Evolutionary conservation across 768 basidiomycete species (phyloP).

Genomic region (Termitomyces sp.): DNA sequence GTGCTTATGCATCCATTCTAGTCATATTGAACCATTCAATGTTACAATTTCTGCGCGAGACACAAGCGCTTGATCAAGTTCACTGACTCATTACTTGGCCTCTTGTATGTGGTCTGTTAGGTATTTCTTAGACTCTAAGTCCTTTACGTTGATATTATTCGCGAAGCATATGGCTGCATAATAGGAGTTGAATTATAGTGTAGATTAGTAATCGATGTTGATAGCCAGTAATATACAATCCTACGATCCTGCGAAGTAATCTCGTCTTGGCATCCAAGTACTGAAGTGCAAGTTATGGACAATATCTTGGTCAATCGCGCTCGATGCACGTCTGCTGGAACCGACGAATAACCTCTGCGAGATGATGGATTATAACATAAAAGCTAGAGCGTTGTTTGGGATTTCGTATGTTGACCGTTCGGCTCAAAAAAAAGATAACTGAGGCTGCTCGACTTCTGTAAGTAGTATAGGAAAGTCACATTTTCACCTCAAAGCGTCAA

Average conservation of each 20-base stretch:
- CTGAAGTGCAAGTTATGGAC: too few species aligned
- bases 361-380: too few species aligned
- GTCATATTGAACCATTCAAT: conserved; percentile 20
- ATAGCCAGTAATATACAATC: neutral
- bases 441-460: neutral
- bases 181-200: neutral
- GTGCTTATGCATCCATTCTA: neutral
- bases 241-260: neutral
- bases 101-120: neutral
- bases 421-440: too few species aligned
- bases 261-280: neutral
- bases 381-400: neutral
- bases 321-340: neutral
- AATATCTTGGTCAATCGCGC: too few species aligned
- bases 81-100: neutral
- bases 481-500: neutral
- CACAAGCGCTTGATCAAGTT: neutral
- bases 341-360: neutral
- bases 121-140: neutral
- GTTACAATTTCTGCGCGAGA: conserved; percentile 11
- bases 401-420: too few species aligned
- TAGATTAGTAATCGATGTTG: neutral
- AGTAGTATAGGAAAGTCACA: too few species aligned
- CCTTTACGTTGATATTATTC: neutral
- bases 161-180: neutral